Conservation (phyloP, 148 eudicot genomes). For the Rhododendron simsii region DNA sequence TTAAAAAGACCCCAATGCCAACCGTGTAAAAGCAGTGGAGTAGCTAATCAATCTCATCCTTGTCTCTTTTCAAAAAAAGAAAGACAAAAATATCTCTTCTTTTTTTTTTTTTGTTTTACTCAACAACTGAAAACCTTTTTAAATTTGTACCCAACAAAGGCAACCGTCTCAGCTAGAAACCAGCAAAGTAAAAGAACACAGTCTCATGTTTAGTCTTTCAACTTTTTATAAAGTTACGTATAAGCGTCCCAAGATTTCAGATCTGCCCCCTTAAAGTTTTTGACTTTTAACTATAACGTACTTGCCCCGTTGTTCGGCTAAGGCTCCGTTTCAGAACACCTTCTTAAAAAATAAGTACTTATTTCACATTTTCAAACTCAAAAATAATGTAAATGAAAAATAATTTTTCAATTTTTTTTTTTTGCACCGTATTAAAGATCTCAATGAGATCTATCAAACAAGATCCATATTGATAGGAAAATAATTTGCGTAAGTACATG, state of each 20-base stretch:
- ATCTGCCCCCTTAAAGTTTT: not conserved
- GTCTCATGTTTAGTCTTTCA: not conserved
- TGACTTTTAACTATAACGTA: too few species aligned
- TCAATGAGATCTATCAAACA: too few species aligned
- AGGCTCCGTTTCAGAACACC: too few species aligned
- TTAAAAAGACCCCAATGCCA: not conserved
- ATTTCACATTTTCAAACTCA: too few species aligned
- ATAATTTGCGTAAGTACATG: too few species aligned
- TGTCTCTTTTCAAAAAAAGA: too few species aligned
- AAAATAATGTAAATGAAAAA: too few species aligned
- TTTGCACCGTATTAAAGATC: too few species aligned
- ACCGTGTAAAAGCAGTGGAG: not conserved
- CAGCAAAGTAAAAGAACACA: not conserved
- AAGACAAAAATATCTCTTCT: not conserved
- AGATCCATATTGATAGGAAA: too few species aligned
- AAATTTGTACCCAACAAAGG: not conserved
- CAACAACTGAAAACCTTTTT: not conserved
- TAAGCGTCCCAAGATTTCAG: not conserved
- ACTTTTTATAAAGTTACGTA: not conserved
- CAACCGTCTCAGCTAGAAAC: not conserved
- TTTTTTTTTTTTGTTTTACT: not conserved
- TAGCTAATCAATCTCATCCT: not conserved
- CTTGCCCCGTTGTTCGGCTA: too few species aligned
- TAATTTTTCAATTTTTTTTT: too few species aligned
- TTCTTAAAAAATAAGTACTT: too few species aligned